These are phyloP conservation scores for Globisporangium mamillatum DNA, from an alignment of 352 stramenopile species.

Conservation along the genomic window DNA sequence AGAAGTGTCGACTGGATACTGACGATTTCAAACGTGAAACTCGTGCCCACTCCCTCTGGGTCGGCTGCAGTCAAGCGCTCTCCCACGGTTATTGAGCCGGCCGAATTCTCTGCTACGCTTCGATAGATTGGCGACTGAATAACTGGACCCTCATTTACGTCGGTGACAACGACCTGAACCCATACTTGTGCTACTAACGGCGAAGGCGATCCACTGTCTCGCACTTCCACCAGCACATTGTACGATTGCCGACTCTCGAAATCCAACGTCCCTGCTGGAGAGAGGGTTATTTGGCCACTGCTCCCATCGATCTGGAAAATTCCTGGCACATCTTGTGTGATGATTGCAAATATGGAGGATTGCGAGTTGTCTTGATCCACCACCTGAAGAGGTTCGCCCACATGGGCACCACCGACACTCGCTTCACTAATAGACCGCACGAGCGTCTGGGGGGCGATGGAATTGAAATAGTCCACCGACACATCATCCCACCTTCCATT, in stretches of 20 bases:
- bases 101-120: conserved; percentile 9
- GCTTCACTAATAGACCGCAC: conserved; percentile 4
- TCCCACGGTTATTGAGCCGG: not conserved
- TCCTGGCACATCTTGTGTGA: not conserved
- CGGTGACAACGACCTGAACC: conserved; percentile 5
- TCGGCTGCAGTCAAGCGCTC: not conserved
- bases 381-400: conserved; percentile 2
- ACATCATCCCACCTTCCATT: conserved; percentile 7
- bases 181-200: conserved; percentile 4
- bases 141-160: conserved; percentile 9
- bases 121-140: conserved; percentile 9
- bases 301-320: conserved; percentile 5
- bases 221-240: conserved; percentile 12
- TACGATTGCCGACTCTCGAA: conserved; percentile 9
- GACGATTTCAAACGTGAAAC: conserved; percentile 10
- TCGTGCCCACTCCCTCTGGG: conserved; percentile 1
- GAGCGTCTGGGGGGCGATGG: not conserved
- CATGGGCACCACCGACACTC: not conserved
- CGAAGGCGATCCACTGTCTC: not conserved
- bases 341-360: conserved; percentile 1
- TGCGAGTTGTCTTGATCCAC: conserved; percentile 9
- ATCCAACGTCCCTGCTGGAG: conserved; percentile 1
- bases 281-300: conserved; percentile 8
- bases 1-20: conserved; percentile 3
- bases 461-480: not conserved